These are phyloP conservation scores for Coelastrella sp. DNA, from an alignment of 139 green algal genomes.

Conservation along the genomic window DNA sequence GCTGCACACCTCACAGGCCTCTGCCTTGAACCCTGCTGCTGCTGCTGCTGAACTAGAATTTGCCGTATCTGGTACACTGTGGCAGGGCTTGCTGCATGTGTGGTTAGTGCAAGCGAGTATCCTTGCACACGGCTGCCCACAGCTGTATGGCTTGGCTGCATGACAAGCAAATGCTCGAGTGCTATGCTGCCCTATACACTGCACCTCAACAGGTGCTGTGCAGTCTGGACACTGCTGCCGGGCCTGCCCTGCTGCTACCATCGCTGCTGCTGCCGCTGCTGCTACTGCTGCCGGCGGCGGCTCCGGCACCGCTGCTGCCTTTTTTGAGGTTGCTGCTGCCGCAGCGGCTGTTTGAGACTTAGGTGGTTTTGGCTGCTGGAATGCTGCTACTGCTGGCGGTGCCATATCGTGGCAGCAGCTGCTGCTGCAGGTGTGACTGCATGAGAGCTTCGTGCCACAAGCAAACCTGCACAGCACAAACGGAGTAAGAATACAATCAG, in stretches of 20 bases:
- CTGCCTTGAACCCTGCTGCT: background rate
- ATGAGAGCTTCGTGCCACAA: slow-evolving; percentile 73
- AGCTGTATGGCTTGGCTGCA: slow-evolving; percentile 58
- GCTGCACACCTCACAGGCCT: slow-evolving; percentile 65
- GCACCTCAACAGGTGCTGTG: slow-evolving; percentile 52
- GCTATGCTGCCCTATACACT: slow-evolving; percentile 70
- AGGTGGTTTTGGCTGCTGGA: slow-evolving; percentile 61
- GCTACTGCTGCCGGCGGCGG: slow-evolving; percentile 47
- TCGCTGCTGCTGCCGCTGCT: slow-evolving; percentile 42
- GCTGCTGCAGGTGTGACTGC: slow-evolving; percentile 71
- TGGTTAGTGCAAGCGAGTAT: slow-evolving; percentile 79
- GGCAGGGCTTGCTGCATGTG: slow-evolving; percentile 72
- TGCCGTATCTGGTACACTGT: slow-evolving; percentile 46
- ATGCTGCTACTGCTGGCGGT: slow-evolving; percentile 64
- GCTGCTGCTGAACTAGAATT: background rate
- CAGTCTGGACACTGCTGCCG: slow-evolving; percentile 71
- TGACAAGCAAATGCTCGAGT: slow-evolving; percentile 55
- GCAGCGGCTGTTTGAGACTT: background rate
- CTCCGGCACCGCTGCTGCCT: slow-evolving; percentile 27
- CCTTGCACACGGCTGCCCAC: slow-evolving; percentile 52
- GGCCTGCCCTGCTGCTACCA: background rate
- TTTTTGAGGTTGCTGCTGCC: slow-evolving; percentile 13
- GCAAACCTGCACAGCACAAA: background rate
- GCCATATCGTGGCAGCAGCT: slow-evolving; percentile 75
- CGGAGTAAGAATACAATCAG: background rate